Evolutionary conservation across 306 rosid genomes (phyloP).

Genomic region (Corylus avellana): DNA sequence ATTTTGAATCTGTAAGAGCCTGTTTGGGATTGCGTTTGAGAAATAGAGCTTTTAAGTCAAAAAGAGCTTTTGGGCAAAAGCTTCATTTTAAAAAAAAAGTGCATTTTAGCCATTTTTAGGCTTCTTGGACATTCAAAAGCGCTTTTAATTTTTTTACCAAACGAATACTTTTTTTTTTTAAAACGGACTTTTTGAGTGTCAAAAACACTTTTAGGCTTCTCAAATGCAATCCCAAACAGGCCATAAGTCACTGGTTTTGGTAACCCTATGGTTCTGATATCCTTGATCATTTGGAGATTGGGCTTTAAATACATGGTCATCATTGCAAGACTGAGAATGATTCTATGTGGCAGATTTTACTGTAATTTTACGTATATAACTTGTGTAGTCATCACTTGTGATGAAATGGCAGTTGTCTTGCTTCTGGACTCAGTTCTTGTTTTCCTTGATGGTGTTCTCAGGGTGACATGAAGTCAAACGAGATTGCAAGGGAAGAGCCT

Average conservation of each 20-base stretch:
- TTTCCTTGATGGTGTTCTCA: slow-evolving; percentile 38
- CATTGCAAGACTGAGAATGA: background rate
- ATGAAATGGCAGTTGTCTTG: slow-evolving; percentile 29
- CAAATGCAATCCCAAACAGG: no score
- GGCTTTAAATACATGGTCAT: background rate
- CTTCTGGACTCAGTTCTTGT: slow-evolving; percentile 28
- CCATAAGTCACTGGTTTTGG: background rate
- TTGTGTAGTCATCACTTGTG: slow-evolving; percentile 4
- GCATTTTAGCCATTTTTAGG: no score
- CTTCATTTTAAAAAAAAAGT: no score
- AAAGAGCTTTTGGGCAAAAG: no score
- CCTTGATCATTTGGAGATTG: background rate
- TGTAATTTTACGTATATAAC: slow-evolving; percentile 5
- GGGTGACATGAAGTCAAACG: slow-evolving; percentile 66
- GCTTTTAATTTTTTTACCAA: no score
- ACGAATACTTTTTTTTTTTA: no score
- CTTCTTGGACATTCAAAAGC: no score
- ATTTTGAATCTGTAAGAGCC: background rate
- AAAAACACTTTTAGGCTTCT: no score
- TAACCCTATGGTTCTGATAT: slow-evolving; percentile 1
- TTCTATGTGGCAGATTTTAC: background rate
- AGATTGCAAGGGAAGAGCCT: slow-evolving; percentile 49
- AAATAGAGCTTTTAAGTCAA: no score
- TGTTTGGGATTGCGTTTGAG: no score
- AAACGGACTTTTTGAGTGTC: no score